phyloP scores from a whole-genome alignment of 768 basidiomycete species.

The Kwoniella shandongensis region DNA sequence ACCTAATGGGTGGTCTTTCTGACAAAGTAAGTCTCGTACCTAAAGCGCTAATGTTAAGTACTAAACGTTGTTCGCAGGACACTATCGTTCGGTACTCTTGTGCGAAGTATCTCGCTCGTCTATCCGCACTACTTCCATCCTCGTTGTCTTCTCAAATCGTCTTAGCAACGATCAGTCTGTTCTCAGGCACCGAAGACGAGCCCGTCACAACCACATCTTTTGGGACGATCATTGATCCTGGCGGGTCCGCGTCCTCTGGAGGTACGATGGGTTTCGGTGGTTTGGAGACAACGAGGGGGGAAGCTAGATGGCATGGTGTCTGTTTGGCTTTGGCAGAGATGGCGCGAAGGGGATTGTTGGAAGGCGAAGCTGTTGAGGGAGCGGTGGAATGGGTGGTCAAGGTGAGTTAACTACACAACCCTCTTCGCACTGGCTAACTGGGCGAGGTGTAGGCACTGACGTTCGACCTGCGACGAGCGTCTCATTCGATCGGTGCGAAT shows the following conservation, averaged over 20 bases:
- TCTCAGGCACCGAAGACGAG: constrained; percentile 57
- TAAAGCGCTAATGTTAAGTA: too few species aligned
- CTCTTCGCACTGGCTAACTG: too few species aligned
- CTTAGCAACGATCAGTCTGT: constrained; percentile 72
- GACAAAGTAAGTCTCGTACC: constrained; percentile 67
- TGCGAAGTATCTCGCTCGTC: constrained; percentile 84
- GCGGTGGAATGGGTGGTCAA: constrained; percentile 78
- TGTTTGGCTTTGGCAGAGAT: constrained; percentile 90
- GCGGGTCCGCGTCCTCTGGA: constrained; percentile 30
- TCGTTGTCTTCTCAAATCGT: constrained; percentile 79
- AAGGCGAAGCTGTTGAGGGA: constrained; percentile 61
- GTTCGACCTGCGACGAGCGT: constrained; percentile 87
- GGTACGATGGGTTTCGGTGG: constrained; percentile 47
- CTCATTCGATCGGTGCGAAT: constrained; percentile 89
- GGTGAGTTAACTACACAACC: constrained; percentile 55
- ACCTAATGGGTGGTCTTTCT: constrained; percentile 69
- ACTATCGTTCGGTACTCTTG: constrained; percentile 93
- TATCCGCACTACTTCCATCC: constrained; percentile 73
- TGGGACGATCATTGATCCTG: constrained; percentile 41
- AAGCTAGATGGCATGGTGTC: constrained; percentile 92
- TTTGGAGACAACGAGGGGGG: constrained; percentile 55
- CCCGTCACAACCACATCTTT: constrained; percentile 34
- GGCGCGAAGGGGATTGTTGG: constrained; percentile 75
- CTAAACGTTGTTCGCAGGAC: constrained; percentile 75
- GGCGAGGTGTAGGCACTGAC: constrained; percentile 72